Evolutionary conservation across 495 filamentous ascomycete genomes (phyloP), one percentile per base, ranked within the genome.

Genomic region (Penicillium herquei): DNA sequence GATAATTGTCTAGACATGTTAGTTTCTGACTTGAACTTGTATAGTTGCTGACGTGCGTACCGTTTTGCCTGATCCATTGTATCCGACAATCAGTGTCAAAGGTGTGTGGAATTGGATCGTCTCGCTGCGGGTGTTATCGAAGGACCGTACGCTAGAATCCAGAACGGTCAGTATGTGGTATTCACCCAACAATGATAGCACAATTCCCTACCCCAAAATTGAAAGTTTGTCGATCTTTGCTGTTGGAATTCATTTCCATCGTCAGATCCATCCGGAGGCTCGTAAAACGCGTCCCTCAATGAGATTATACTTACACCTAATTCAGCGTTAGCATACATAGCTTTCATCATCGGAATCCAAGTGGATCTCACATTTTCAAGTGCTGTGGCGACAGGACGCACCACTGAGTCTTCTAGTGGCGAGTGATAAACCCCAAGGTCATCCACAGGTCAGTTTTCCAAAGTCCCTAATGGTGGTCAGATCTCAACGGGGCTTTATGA

Each of bases 51-150:
- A 33, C 14, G 12, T 14, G 62, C 75, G 17, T 72, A 84, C 82
- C 43, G 94, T 98, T 75, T 98, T 98, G 41, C 95, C 94, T 8
- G 92, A 96, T 52, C 94, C 94, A 78, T 98, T 98, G 64, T 89
- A 89, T 41, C 94, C 94, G 50, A 98, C 94, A 58, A 98, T 98
- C 49, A 98, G 80, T 7, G 94, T 98, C 33, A 98, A 78, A 13
- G 94, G 94, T 7, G 89, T 87, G 50, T 91, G 79, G 69, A 98
- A 97, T 52, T 88, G 81, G 26, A 98, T 96, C n/a, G 82, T 87
- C 74, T 96, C 86, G 51, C 78, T 84, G 49, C 79, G 75, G 21
- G 75, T 78, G 63, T 89, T 88, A 72, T 90, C 89, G 71, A 98
- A 98, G 51, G 93, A 97, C 56, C 94, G 91, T 61, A 98, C 81